Conservation (phyloP, 176 grass and related monocot genomes). For the Dendrocalamus sinicus region DNA sequence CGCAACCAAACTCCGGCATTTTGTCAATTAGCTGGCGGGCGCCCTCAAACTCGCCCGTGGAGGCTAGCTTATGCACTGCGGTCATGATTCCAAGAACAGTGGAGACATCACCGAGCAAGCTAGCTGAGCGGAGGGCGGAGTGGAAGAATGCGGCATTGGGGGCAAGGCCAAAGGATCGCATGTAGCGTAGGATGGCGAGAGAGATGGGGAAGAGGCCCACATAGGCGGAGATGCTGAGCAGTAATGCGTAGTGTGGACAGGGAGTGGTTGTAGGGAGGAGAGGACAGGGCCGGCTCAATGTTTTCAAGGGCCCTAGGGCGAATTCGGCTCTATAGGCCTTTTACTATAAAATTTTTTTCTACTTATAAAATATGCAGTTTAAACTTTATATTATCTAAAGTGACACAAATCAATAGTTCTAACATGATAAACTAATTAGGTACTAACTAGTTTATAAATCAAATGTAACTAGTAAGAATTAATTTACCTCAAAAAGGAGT, state of each 20-base stretch:
- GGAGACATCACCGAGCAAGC: slow-evolving; percentile 27
- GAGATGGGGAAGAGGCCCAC: slow-evolving; percentile 51
- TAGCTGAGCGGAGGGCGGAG: slow-evolving; percentile 47
- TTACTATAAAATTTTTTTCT: no score
- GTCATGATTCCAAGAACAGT: slow-evolving; percentile 63
- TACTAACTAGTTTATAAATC: no score
- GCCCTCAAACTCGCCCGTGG: slow-evolving; percentile 46
- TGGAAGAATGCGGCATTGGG: slow-evolving; percentile 61
- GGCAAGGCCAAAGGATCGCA: slow-evolving; percentile 47
- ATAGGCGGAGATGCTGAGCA: slow-evolving; percentile 49
- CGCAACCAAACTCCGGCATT: slow-evolving; percentile 66
- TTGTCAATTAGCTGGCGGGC: slow-evolving; percentile 61
- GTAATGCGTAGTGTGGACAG: slow-evolving; percentile 51
- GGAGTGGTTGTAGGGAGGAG: slow-evolving; percentile 49
- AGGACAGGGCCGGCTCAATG: no score
- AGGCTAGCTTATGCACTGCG: slow-evolving; percentile 62
- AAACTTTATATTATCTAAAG: no score
- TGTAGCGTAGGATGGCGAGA: slow-evolving; percentile 53
- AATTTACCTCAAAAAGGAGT: no score
- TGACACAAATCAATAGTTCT: no score
- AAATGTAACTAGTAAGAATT: no score
- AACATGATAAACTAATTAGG: no score
- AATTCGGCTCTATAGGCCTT: no score
- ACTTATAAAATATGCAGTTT: no score
- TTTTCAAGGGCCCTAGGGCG: no score